Conservation (phyloP, 768 basidiomycete species). For the Neoboletus magnificus region DNA sequence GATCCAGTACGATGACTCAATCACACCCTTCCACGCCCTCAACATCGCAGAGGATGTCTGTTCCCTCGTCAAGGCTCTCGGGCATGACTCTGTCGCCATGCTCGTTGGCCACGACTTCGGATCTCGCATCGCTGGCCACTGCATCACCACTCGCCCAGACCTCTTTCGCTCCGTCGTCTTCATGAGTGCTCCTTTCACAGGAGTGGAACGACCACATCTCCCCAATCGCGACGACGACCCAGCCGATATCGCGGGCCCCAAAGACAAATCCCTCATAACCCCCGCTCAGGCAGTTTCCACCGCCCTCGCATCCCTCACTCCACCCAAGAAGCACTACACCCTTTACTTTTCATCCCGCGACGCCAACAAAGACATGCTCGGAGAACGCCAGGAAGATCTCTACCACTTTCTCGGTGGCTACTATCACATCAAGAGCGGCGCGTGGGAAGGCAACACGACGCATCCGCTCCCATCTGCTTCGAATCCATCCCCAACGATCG, state of each 20-base stretch:
- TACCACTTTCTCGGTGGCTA: slow-evolving; percentile 23
- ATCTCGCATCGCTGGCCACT: slow-evolving; percentile 49
- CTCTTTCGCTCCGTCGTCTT: slow-evolving; percentile 53
- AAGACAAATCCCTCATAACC: slow-evolving; percentile 9
- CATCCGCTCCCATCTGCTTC: slow-evolving; percentile 36
- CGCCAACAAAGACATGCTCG: slow-evolving; percentile 46
- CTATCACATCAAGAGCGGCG: slow-evolving; percentile 54
- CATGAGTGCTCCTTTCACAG: slow-evolving; percentile 58
- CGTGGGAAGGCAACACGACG: slow-evolving; percentile 44
- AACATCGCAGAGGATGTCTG: slow-evolving; percentile 52
- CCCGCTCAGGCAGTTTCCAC: slow-evolving; percentile 5
- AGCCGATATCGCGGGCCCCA: not conserved
- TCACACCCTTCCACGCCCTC: slow-evolving; percentile 47
- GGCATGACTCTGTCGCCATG: slow-evolving; percentile 43
- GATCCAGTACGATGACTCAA: slow-evolving; percentile 45
- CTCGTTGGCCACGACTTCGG: slow-evolving; percentile 64
- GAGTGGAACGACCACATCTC: slow-evolving; percentile 35
- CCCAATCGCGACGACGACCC: slow-evolving; percentile 1
- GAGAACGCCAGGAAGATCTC: slow-evolving; percentile 17
- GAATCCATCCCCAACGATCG: slow-evolving; percentile 17
- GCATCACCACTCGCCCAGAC: slow-evolving; percentile 53
- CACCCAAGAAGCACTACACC: slow-evolving; percentile 58
- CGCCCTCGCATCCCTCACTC: slow-evolving; percentile 39
- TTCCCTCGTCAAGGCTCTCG: slow-evolving; percentile 49
- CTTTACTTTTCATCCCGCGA: slow-evolving; percentile 45